Conservation (phyloP, 352 stramenopile genomes). For the Pythium insidiosum region DNA sequence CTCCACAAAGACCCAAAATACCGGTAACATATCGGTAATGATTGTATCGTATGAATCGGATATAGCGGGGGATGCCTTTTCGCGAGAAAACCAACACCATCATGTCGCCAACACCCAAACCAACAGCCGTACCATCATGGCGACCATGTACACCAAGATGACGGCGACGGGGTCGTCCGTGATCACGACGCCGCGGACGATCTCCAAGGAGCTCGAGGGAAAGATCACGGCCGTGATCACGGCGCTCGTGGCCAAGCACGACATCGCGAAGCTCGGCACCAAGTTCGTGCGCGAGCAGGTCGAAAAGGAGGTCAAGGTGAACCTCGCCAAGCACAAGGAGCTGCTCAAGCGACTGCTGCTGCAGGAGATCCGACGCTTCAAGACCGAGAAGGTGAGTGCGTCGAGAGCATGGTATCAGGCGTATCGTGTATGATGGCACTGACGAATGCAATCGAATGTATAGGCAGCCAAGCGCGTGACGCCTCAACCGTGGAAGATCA, state of each 20-base stretch:
- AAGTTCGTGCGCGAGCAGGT: conserved; percentile 79
- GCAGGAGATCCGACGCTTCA: conserved; percentile 71
- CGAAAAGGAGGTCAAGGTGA: conserved; percentile 82
- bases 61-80: not conserved
- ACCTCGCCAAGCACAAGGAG: conserved; percentile 82
- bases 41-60: conserved; percentile 5
- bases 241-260: conserved; percentile 51
- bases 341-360: conserved; percentile 86
- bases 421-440: not conserved
- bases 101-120: too few relatives aligned
- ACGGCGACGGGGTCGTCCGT: conserved; percentile 33
- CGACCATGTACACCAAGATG: conserved; percentile 45
- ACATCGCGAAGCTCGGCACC: conserved; percentile 58
- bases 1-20: conserved; percentile 9
- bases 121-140: too few relatives aligned
- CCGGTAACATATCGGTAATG: conserved; percentile 9
- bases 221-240: conserved; percentile 74
- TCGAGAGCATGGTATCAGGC: not conserved
- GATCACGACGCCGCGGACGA: conserved; percentile 56
- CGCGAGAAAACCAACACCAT: too few relatives aligned
- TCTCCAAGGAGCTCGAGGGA: conserved; percentile 75
- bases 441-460: not conserved
- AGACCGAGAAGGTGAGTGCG: conserved; percentile 44
- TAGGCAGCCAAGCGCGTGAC: conserved; percentile 42
- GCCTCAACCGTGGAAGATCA: conserved; percentile 56